Conservation (phyloP, 306 rosid species). For the Quercus rubra region DNA sequence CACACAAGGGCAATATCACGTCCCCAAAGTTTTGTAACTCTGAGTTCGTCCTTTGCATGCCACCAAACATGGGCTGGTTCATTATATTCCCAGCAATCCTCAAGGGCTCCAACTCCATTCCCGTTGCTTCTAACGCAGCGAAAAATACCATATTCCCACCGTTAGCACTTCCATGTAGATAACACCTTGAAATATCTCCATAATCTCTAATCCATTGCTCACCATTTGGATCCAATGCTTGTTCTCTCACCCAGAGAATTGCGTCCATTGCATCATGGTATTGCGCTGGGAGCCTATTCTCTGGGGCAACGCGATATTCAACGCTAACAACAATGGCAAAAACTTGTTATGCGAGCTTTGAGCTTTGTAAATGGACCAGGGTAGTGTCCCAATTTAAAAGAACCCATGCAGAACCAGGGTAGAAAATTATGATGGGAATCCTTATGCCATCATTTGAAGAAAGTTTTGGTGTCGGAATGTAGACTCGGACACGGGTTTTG, state of each 20-base stretch:
- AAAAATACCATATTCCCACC: no score
- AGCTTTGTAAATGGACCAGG: slow-evolving; percentile 8
- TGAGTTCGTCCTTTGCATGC: slow-evolving; percentile 44
- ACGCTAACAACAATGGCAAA: slow-evolving; percentile 49
- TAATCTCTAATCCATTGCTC: no score
- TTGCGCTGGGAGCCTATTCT: no score
- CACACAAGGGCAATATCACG: slow-evolving; percentile 49
- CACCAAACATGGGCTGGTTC: slow-evolving; percentile 80
- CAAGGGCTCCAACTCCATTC: slow-evolving; percentile 2
- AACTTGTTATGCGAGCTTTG: slow-evolving; percentile 12
- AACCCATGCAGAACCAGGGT: slow-evolving; percentile 52
- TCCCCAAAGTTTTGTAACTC: slow-evolving; percentile 52
- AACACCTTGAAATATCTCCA: no score
- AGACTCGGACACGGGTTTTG: slow-evolving; percentile 39
- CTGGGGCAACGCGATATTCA: slow-evolving; percentile 11
- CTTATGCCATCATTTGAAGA: slow-evolving; percentile 53
- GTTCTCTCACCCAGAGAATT: no score
- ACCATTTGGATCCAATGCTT: no score
- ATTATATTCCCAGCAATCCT: slow-evolving; percentile 46
- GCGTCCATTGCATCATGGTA: no score
- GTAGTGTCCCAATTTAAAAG: slow-evolving; percentile 6
- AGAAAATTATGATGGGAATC: slow-evolving; percentile 46
- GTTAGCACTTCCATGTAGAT: no score
- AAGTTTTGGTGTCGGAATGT: slow-evolving; percentile 40
- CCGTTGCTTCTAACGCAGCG: no score